Conservation (phyloP, 1,139 yeast species). For the Suhomyces ambrosiae region DNA sequence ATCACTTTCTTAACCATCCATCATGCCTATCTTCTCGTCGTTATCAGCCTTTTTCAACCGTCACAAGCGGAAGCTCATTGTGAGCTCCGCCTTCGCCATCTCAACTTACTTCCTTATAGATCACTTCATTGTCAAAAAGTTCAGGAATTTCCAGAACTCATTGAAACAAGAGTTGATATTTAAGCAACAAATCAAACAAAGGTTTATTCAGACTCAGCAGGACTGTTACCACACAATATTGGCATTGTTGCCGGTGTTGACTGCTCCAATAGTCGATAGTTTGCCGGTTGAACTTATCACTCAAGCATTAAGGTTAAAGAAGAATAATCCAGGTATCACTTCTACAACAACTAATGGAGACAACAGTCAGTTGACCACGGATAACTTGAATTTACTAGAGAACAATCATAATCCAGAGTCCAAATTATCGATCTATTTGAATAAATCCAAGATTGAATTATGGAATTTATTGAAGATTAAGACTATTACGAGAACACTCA, state of each 20-base stretch:
- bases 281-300: constrained; percentile 78
- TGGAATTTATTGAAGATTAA: constrained; percentile 83
- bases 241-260: constrained; percentile 78
- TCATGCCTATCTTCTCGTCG: constrained; percentile 53
- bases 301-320: constrained; percentile 65
- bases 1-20: background rate
- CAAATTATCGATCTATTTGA: constrained; percentile 34
- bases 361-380: constrained; percentile 36
- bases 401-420: constrained; percentile 26
- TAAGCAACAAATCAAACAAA: constrained; percentile 64
- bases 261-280: constrained; percentile 61
- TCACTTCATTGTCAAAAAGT: constrained; percentile 57
- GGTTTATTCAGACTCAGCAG: constrained; percentile 89
- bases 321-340: constrained; percentile 32
- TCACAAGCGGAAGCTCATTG: constrained; percentile 60
- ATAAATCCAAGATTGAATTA: constrained; percentile 68
- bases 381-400: constrained; percentile 41
- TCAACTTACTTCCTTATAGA: constrained; percentile 62
- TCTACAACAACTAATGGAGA: constrained; percentile 14
- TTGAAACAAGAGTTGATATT: constrained; percentile 75
- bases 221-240: constrained; percentile 86
- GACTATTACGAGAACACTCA: constrained; percentile 72
- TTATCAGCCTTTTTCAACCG: constrained; percentile 60
- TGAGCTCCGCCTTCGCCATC: constrained; percentile 58
- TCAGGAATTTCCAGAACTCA: constrained; percentile 67